Conservation (phyloP, 495 filamentous ascomycete species). For the Filosporella fistucella region DNA sequence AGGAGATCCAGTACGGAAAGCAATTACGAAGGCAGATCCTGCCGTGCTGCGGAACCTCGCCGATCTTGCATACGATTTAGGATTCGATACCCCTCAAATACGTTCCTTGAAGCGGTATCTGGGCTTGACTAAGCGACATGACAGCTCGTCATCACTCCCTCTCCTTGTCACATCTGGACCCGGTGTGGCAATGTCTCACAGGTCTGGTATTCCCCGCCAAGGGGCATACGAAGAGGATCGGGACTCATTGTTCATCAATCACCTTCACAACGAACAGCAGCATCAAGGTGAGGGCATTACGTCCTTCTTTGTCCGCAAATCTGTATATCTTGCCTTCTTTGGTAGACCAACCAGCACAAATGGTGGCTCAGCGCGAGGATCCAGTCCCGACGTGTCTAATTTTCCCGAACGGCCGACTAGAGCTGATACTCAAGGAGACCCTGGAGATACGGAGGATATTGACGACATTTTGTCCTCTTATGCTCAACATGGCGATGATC, state of each 20-base stretch:
- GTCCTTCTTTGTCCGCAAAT: constrained; percentile 19
- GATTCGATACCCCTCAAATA: constrained; percentile 14
- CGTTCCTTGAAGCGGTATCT: constrained; percentile 3
- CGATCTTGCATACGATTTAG: constrained; percentile 11
- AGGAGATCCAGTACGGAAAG: constrained; percentile 2
- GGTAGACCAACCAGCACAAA: not conserved
- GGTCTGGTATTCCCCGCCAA: constrained; percentile 9
- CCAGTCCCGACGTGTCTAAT: no score
- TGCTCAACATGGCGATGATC: no score
- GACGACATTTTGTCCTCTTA: no score
- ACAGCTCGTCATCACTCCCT: constrained; percentile 1
- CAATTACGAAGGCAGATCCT: constrained; percentile 2
- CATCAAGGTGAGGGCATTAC: constrained; percentile 19
- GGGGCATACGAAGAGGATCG: constrained; percentile 7
- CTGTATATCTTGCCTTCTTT: constrained; percentile 18
- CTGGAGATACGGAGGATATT: no score
- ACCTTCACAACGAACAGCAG: constrained; percentile 9
- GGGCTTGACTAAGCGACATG: not conserved
- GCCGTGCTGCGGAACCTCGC: constrained; percentile 5
- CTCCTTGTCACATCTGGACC: constrained; percentile 11
- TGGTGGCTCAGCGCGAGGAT: not conserved
- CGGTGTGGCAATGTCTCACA: constrained; percentile 6
- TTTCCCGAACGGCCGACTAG: no score
- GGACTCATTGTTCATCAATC: constrained; percentile 18
- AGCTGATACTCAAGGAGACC: no score